Percentiles rank a stretch among this genome's conserved stretches.
These are phyloP conservation scores for Elongisporangium undulatum DNA, from an alignment of 352 stramenopile species.

Conservation along the genomic window DNA sequence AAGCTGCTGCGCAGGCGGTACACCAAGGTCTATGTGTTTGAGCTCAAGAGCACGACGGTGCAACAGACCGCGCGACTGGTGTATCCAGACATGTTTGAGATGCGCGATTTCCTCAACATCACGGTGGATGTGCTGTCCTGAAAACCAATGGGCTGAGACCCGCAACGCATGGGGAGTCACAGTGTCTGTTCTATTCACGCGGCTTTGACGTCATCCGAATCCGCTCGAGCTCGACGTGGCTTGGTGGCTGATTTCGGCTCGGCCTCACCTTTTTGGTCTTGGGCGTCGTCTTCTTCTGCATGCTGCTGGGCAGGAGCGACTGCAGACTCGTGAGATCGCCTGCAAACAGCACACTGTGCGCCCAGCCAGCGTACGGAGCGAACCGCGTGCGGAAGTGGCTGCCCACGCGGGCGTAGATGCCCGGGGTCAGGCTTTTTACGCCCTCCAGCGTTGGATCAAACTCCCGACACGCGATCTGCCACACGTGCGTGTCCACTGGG, in stretches of 20 bases:
- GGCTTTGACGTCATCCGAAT: neutral
- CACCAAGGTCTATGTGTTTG: conserved; percentile 23
- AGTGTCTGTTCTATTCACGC: neutral
- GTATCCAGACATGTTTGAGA: conserved; percentile 20
- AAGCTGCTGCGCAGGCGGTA: conserved; percentile 14
- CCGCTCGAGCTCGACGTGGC: neutral
- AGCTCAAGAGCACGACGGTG: conserved; percentile 22
- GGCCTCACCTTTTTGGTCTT: neutral
- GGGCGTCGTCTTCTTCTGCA: conserved; percentile 18
- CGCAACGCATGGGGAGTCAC: neutral
- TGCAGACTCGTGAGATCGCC: conserved; percentile 43
- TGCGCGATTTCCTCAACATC: conserved; percentile 20
- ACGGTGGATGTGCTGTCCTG: neutral
- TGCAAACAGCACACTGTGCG: conserved; percentile 66
- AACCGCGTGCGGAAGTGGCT: conserved; percentile 93
- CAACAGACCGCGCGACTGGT: conserved; percentile 26
- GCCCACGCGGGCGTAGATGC: conserved; percentile 84
- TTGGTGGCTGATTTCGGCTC: neutral
- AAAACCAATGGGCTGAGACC: neutral
- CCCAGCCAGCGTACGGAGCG: conserved; percentile 89
- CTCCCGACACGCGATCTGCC: conserved; percentile 92
- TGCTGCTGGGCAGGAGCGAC: conserved; percentile 10
- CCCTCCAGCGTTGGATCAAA: conserved; percentile 41
- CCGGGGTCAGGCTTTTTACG: conserved; percentile 82
- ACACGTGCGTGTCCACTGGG: conserved; percentile 96